These are phyloP conservation scores for Globisporangium carolinianum DNA, from an alignment of 352 stramenopile genomes.

Conservation along the genomic window DNA sequence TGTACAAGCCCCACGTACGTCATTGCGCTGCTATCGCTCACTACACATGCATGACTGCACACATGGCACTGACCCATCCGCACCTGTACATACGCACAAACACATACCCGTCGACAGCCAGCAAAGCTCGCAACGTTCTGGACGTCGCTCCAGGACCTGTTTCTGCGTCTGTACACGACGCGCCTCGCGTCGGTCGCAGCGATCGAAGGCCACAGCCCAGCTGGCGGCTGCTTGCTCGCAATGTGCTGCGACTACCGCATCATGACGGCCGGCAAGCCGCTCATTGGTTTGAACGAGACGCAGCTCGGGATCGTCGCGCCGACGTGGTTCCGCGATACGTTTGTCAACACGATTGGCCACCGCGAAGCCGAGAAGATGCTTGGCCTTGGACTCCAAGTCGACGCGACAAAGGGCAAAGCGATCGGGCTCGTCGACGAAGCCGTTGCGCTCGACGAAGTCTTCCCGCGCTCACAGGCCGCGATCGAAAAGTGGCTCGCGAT, in stretches of 20 bases:
- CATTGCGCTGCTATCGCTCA: neutral
- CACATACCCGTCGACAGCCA: conserved; percentile 15
- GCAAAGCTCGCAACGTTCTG: conserved; percentile 83
- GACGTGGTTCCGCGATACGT: conserved; percentile 76
- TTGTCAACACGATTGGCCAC: conserved; percentile 82
- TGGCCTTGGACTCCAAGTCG: conserved; percentile 67
- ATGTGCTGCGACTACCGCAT: conserved; percentile 94
- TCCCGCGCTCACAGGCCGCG: conserved; percentile 47
- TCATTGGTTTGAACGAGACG: conserved; percentile 94
- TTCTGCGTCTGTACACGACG: conserved; percentile 90
- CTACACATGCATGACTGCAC: neutral
- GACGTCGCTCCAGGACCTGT: conserved; percentile 89
- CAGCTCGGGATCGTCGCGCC: conserved; percentile 88
- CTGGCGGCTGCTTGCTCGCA: conserved; percentile 90
- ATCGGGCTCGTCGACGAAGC: conserved; percentile 79
- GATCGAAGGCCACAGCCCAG: conserved; percentile 90
- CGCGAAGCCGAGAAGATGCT: conserved; percentile 84
- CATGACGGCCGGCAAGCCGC: conserved; percentile 83
- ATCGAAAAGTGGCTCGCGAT: conserved; percentile 80
- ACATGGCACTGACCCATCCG: neutral
- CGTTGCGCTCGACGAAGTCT: conserved; percentile 66
- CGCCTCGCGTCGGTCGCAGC: conserved; percentile 82
- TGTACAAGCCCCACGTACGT: conserved; percentile 82
- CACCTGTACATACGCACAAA: neutral
- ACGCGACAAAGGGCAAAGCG: conserved; percentile 62